Evolutionary conservation across 768 basidiomycete species (phyloP).

Genomic region (Rubroboletus pulcherrimus): DNA sequence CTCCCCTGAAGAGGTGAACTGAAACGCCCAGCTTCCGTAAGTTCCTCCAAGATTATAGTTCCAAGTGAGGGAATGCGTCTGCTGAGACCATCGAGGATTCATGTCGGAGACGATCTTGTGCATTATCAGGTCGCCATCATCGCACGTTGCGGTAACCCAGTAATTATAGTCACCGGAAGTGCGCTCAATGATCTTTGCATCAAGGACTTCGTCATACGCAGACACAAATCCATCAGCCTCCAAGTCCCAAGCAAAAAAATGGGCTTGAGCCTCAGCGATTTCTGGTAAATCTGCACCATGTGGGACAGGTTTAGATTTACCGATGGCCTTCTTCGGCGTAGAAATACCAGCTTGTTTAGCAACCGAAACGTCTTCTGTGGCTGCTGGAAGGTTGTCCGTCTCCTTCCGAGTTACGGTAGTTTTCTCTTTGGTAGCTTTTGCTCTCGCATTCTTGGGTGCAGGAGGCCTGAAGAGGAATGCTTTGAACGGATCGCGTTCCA

Average conservation of each 20-base stretch:
- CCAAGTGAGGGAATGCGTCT: slow-evolving; percentile 81
- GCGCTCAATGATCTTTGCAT: slow-evolving; percentile 49
- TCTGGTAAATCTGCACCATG: slow-evolving; percentile 18
- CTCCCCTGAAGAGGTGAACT: slow-evolving; percentile 53
- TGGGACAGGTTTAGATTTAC: slow-evolving; percentile 19
- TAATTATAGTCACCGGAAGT: slow-evolving; percentile 47
- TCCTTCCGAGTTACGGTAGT: slow-evolving; percentile 3
- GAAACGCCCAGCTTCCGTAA: slow-evolving; percentile 79
- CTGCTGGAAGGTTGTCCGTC: neutral
- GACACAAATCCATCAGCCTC: slow-evolving; percentile 44
- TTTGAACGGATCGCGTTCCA: neutral
- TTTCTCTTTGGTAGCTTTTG: slow-evolving; percentile 19
- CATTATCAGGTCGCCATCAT: slow-evolving; percentile 48
- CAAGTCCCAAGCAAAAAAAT: slow-evolving; percentile 61
- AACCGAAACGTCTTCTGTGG: slow-evolving; percentile 1
- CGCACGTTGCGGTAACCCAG: slow-evolving; percentile 54
- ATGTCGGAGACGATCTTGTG: slow-evolving; percentile 65
- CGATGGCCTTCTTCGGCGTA: slow-evolving; percentile 11
- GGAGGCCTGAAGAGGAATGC: slow-evolving; percentile 19
- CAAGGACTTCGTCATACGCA: slow-evolving; percentile 48
- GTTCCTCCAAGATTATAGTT: slow-evolving; percentile 61
- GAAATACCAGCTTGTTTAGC: slow-evolving; percentile 9
- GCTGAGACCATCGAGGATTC: slow-evolving; percentile 65
- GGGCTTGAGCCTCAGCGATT: slow-evolving; percentile 44
- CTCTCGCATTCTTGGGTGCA: slow-evolving; percentile 16